Evolutionary conservation across 2,329 filamentous ascomycete species (phyloP), one percentile per base, ranked within the genome.

Genomic region (Dryadomyces quercivorus): DNA sequence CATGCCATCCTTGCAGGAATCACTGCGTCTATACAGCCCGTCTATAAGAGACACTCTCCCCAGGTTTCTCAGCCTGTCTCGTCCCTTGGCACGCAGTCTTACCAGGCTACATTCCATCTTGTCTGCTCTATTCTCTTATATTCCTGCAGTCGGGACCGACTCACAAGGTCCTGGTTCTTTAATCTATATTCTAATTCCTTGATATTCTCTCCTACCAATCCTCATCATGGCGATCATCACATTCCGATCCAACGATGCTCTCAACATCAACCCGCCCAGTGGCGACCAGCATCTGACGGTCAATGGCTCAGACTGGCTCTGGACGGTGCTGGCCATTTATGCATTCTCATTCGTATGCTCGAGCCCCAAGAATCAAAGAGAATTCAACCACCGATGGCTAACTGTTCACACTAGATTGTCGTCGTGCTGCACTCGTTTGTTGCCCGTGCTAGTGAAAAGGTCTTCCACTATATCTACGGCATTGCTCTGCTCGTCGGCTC

Each of bases 381-480:
- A 40, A 16, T n/a, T 18, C 12, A 9, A 10, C 9, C 38, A 20
- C 47, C 36, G 15, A 20, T 38, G 36, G 13, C 12, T 18, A 12
- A 42, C 58, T 62, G 53, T 8, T 9, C 20, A 7, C 2, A 74
- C 3, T 18, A 51, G 36, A 51, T 51, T 70, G 61, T 78, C 16
- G 61, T 55, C 55, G 67, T 71, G 61, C 67, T 67, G 44, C 67
- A 61, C 21, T 64, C 73, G 5, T 70, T 69, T 57, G 63, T 67
- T 9, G 70, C 75, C 45, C 68, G 66, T 46, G 65, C 70, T 42
- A 72, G 72, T 51, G 75, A 80, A 62, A 72, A 70, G 60, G 72
- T 80, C 60, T 80, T 80, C 68, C 75, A 81, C 67, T 78, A 80
- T 63, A 66, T 79, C 58, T 76, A 78, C 64, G 70, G 66, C 59